These are phyloP conservation scores for Ogataea pilisensis DNA, from an alignment of 805 yeast species.

Conservation along the genomic window DNA sequence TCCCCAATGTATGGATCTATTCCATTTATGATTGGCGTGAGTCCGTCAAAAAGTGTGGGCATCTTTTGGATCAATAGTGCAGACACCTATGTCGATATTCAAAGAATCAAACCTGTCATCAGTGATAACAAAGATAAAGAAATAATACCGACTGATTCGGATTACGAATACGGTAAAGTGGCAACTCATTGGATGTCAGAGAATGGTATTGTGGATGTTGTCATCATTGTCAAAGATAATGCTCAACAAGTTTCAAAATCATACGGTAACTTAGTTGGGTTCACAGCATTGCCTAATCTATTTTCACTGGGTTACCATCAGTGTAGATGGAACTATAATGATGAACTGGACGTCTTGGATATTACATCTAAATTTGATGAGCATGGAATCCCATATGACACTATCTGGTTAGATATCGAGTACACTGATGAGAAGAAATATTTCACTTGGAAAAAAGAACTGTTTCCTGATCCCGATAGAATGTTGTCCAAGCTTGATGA, in stretches of 20 bases:
- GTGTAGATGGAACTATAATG: slow-evolving; percentile 96
- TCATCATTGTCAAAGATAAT: slow-evolving; percentile 55
- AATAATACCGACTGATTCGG: slow-evolving; percentile 1
- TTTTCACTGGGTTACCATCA: slow-evolving; percentile 91
- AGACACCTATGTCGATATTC: slow-evolving; percentile 83
- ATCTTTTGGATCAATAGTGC: slow-evolving; percentile 91
- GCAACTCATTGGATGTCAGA: slow-evolving; percentile 92
- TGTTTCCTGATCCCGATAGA: slow-evolving; percentile 69
- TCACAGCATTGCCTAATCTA: slow-evolving; percentile 64
- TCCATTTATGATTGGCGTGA: slow-evolving; percentile 77
- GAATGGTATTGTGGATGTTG: slow-evolving; percentile 74
- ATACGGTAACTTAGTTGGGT: slow-evolving; percentile 73
- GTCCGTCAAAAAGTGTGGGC: slow-evolving; percentile 58
- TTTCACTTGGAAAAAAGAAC: slow-evolving; percentile 80
- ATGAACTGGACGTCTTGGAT: slow-evolving; percentile 76
- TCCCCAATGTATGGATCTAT: slow-evolving; percentile 95
- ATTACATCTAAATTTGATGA: slow-evolving; percentile 69
- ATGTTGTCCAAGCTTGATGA: slow-evolving; percentile 63
- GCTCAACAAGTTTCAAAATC: slow-evolving; percentile 53
- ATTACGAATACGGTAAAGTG: too few species aligned
- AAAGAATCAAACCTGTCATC: slow-evolving; percentile 25
- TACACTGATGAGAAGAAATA: slow-evolving; percentile 83
- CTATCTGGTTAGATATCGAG: slow-evolving; percentile 93
- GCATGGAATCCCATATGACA: slow-evolving; percentile 76
- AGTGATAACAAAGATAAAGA: slow-evolving; percentile 8